Conservation (phyloP, 2,329 filamentous ascomycete species). For the Monosporascus sp. region DNA sequence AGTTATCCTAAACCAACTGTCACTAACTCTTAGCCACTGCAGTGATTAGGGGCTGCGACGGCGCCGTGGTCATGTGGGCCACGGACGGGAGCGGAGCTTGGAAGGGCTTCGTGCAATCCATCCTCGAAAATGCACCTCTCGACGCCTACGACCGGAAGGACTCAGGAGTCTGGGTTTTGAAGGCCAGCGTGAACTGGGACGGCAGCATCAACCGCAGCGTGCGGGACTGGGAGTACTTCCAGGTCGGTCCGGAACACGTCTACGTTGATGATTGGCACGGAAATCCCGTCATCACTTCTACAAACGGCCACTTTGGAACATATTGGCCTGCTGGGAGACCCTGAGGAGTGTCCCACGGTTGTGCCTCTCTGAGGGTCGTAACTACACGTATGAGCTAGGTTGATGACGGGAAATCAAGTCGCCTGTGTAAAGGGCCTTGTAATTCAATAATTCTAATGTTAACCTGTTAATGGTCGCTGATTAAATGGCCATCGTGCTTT, state of each 20-base stretch:
- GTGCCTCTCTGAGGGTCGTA: neutral
- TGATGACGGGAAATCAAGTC: too few species aligned
- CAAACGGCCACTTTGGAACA: conserved; percentile 6
- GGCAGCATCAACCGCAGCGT: neutral
- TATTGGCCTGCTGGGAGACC: neutral
- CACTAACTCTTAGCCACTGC: too few species aligned
- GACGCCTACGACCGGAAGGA: neutral
- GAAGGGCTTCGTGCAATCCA: conserved; percentile 18
- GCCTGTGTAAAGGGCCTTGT: too few species aligned
- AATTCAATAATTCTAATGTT: too few species aligned
- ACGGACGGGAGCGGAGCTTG: conserved; percentile 15
- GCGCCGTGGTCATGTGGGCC: conserved; percentile 14
- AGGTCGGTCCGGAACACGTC: conserved; percentile 6
- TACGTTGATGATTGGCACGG: conserved; percentile 16
- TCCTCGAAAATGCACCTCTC: neutral
- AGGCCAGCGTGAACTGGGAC: conserved; percentile 4
- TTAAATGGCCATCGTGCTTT: too few species aligned
- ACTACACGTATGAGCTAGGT: too few species aligned
- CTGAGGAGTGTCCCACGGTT: neutral
- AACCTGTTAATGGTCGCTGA: too few species aligned
- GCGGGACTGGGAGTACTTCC: conserved; percentile 6
- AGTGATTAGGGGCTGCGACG: conserved; percentile 24
- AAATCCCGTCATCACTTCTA: conserved; percentile 11
- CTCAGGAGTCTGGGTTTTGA: neutral
- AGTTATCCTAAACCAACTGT: too few species aligned